A percentile compares a stretch with the other conserved stretches of the same genome.
Conservation (phyloP, 2,329 filamentous ascomycete genomes). For the Nigrospora osmanthi region DNA sequence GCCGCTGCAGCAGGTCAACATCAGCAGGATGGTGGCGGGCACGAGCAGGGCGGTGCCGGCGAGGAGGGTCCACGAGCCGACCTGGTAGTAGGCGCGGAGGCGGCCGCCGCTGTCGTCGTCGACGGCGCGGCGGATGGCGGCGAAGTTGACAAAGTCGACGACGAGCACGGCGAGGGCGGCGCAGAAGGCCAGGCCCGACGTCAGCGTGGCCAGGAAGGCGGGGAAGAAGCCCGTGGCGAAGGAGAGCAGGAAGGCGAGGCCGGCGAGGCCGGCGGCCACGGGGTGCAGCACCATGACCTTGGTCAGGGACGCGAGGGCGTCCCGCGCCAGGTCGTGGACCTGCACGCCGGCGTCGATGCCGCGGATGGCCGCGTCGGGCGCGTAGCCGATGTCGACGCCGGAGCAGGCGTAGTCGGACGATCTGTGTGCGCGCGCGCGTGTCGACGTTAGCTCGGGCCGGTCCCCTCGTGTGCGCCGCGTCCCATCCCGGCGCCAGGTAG, state of each 20-base stretch:
- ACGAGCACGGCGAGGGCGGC: conserved; percentile 38
- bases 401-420: conserved; percentile 28
- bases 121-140: conserved; percentile 43
- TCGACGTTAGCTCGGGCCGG: too few relatives aligned
- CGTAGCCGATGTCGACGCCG: conserved; percentile 44
- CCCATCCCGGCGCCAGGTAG: too few relatives aligned
- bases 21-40: not conserved
- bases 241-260: conserved; percentile 50
- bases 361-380: conserved; percentile 37
- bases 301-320: conserved; percentile 42
- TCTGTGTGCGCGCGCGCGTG: too few relatives aligned
- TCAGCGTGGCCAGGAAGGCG: conserved; percentile 40
- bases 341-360: conserved; percentile 23
- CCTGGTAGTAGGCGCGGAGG: conserved; percentile 6
- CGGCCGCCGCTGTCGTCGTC: conserved; percentile 27
- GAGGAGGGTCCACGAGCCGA: not conserved
- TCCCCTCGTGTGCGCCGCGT: too few relatives aligned
- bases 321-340: conserved; percentile 33
- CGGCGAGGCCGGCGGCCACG: conserved; percentile 46
- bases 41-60: not conserved
- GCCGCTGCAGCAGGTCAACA: not conserved
- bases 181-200: conserved; percentile 41
- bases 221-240: conserved; percentile 42
- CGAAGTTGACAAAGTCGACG: conserved; percentile 51
- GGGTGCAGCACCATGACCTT: conserved; percentile 56